Evolutionary conservation across 83 land plant species (phyloP).

Genomic region (Larix sibirica): DNA sequence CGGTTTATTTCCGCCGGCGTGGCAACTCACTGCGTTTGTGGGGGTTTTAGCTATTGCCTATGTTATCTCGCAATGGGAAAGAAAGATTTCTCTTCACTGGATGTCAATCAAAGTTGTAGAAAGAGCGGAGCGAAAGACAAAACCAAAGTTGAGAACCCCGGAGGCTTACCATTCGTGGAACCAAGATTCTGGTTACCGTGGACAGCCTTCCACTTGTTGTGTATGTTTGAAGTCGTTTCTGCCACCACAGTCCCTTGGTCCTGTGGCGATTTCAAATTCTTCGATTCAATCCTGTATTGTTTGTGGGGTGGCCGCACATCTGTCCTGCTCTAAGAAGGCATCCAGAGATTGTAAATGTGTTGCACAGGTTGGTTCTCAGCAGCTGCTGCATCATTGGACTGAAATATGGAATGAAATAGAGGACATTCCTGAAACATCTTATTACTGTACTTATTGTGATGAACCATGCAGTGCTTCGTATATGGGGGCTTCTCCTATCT

Average conservation of each 20-base stretch:
- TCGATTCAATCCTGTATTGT: slow-evolving; percentile 55
- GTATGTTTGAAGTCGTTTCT: slow-evolving; percentile 64
- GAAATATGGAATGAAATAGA: slow-evolving; percentile 68
- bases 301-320: slow-evolving; percentile 80
- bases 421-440: slow-evolving; percentile 59
- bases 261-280: slow-evolving; percentile 14
- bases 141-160: slow-evolving; percentile 47
- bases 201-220: slow-evolving; percentile 61
- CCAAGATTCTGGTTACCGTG: slow-evolving; percentile 30
- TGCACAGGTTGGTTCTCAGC: slow-evolving; percentile 49
- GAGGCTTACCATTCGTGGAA: slow-evolving; percentile 59
- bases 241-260: slow-evolving; percentile 28
- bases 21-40: slow-evolving; percentile 39
- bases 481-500: slow-evolving; percentile 61
- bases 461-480: slow-evolving; percentile 76
- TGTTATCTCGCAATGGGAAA: slow-evolving; percentile 40
- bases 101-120: slow-evolving; percentile 56
- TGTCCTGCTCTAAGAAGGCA: slow-evolving; percentile 46
- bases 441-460: slow-evolving; percentile 70
- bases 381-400: slow-evolving; percentile 78
- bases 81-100: slow-evolving; percentile 53
- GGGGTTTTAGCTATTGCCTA: slow-evolving; percentile 39
- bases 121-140: slow-evolving; percentile 52
- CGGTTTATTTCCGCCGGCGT: slow-evolving; percentile 21
- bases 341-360: slow-evolving; percentile 74